Evolutionary conservation across 2,329 filamentous ascomycete genomes (phyloP).

Genomic region (Fusarium secorum): DNA sequence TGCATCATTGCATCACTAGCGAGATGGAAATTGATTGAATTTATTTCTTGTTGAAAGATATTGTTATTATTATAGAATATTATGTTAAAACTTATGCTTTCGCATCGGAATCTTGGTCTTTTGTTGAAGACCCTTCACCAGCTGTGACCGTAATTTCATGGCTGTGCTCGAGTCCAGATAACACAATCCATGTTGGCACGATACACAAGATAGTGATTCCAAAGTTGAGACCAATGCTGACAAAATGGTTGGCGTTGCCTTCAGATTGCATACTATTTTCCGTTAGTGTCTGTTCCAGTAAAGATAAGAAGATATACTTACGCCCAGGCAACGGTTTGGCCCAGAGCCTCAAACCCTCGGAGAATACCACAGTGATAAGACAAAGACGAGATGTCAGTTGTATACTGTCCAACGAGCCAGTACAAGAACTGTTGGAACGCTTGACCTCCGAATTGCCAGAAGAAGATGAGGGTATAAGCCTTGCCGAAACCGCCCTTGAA

Average conservation of each 20-base stretch:
- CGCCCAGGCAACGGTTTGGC: slow-evolving; percentile 19
- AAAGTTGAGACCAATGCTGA: slow-evolving; percentile 15
- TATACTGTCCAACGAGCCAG: slow-evolving; percentile 17
- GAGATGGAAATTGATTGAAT: rapidly evolving
- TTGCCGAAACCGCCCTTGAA: slow-evolving; percentile 32
- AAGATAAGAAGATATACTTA: neutral
- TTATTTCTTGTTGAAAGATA: neutral
- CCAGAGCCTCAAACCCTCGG: slow-evolving; percentile 12
- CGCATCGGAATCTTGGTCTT: neutral
- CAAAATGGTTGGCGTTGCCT: slow-evolving; percentile 19
- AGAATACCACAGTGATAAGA: slow-evolving; percentile 21
- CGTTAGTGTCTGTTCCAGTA: neutral
- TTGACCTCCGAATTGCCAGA: slow-evolving; percentile 33
- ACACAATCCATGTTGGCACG: slow-evolving; percentile 5
- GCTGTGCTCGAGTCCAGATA: slow-evolving; percentile 11
- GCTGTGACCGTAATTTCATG: slow-evolving; percentile 15
- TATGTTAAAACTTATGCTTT: neutral
- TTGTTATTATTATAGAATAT: slow-evolving; percentile 12
- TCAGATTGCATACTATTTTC: slow-evolving; percentile 8
- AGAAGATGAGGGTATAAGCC: slow-evolving; percentile 27
- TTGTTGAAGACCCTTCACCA: neutral
- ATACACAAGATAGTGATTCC: slow-evolving; percentile 14
- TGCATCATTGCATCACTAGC: neutral
- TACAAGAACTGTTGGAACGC: slow-evolving; percentile 26
- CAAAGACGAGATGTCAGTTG: neutral